Percentiles rank a stretch among this genome's conserved stretches.
Conservation (phyloP, 1,284 basidiomycete species). For the Rhodotorula glutinis region DNA sequence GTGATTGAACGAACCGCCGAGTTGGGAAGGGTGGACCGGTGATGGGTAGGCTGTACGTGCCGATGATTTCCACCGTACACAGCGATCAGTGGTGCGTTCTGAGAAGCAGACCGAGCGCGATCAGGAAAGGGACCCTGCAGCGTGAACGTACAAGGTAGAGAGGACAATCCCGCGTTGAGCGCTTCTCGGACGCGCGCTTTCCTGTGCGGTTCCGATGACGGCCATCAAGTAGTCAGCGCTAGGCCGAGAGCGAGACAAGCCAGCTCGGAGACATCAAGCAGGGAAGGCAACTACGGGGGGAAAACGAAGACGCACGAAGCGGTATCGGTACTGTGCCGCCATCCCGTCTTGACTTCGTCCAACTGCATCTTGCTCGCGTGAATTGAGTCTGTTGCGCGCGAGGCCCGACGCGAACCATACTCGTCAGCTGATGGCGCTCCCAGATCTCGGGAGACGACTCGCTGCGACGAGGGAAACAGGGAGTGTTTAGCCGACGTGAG, state of each 20-base stretch:
- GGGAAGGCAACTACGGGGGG: too few species aligned
- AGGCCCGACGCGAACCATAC: neutral
- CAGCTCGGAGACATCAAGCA: too few species aligned
- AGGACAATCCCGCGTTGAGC: constrained; percentile 32
- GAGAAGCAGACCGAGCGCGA: too few species aligned
- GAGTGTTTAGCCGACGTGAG: too few species aligned
- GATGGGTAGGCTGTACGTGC: constrained; percentile 29
- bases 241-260: too few species aligned
- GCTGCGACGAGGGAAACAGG: too few species aligned
- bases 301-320: constrained; percentile 21
- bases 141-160: constrained; percentile 7
- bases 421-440: too few species aligned
- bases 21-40: constrained; percentile 14
- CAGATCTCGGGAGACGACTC: too few species aligned
- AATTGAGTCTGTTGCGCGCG: constrained; percentile 16
- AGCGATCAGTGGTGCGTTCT: too few species aligned
- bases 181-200: constrained; percentile 37
- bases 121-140: neutral
- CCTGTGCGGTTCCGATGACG: neutral
- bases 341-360: constrained; percentile 28
- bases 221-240: too few species aligned
- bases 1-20: constrained; percentile 34
- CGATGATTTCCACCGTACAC: too few species aligned
- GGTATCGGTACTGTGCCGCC: constrained; percentile 33
- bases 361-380: constrained; percentile 39